Base-by-base conservation (phyloP, 2,329 filamentous ascomycete species). In the Pyrenophora teres region DNA sequence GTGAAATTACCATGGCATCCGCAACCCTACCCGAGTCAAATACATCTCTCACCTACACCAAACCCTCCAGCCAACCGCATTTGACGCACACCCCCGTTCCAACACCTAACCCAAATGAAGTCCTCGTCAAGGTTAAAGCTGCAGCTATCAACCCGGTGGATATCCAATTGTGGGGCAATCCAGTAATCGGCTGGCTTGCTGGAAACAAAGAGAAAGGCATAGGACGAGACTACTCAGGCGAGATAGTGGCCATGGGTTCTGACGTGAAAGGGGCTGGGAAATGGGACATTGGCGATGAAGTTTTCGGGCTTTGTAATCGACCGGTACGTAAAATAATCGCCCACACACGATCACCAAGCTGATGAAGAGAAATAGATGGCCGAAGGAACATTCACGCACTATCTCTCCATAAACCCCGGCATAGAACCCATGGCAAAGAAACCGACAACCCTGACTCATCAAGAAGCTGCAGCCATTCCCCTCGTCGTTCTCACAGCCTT, bases 91-190 rank as follows among this genome's bases (percentile, higher is more conserved):
- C 47, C 5, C 51, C 65, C 8, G 32, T 68, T 25, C 50, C 57
- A 9, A 27, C 41, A 2, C 59, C 52, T 2, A 50, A 32, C 2
- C 51, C 65, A 1, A 50, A 60, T 7, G 56, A 67, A 21, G 15
- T 80, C 25, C 57, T 78, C 25, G 60, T 80, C 49, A 73, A 70
- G 42, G 63, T 76, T n/a, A 70, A 74, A 46, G 75, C 77, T 47
- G 76, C 73, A 3, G 76, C 74, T 12, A 76, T 81, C 50, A 80
- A 80, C 53, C 76, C 76, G 4, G 77, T 77, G 27, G 74, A 76
- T 46, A 46, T 68, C 58, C 47, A 70, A 73, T 40, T 68, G 69
- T 54, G 74, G 78, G 56, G 60, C 58, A 56, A 62, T 56, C 42
- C 68, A 52, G 4, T 77, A 50, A 38, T 70, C 1, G 67, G 67